A percentile compares a stretch with the other conserved stretches of the same genome.
phyloP scores from a whole-genome alignment of 768 basidiomycete species.

The Pholiota conissans region DNA sequence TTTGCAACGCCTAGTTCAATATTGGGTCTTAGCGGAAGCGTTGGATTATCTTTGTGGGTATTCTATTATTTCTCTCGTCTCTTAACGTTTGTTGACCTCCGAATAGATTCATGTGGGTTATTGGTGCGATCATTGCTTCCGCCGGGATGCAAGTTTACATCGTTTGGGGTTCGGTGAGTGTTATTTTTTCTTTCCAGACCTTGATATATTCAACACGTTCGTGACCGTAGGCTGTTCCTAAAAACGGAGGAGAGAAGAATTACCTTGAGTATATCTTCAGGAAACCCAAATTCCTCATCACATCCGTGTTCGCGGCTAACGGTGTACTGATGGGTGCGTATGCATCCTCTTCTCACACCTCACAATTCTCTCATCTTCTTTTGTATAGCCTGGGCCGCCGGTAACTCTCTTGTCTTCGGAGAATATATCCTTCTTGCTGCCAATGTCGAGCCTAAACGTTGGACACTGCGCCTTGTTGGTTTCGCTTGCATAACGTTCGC shows the following conservation, averaged over 20 bases:
- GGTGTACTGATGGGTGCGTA: conserved; percentile 45
- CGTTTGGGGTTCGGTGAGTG: conserved; percentile 37
- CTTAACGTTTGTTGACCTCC: neutral
- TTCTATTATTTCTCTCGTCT: no score
- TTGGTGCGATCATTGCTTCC: conserved; percentile 39
- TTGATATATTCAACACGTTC: neutral
- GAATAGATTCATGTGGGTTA: conserved; percentile 39
- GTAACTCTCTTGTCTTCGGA: conserved; percentile 57
- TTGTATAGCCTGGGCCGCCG: conserved; percentile 36
- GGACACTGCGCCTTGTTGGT: conserved; percentile 33
- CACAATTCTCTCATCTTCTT: neutral
- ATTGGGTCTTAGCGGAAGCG: conserved; percentile 37
- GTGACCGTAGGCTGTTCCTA: conserved; percentile 47
- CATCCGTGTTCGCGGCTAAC: conserved; percentile 56
- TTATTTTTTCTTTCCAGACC: neutral
- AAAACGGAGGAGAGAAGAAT: conserved; percentile 71
- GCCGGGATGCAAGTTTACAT: conserved; percentile 43
- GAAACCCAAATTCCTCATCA: conserved; percentile 54
- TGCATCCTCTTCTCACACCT: neutral
- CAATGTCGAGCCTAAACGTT: conserved; percentile 27
- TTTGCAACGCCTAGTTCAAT: conserved; percentile 45
- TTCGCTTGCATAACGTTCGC: conserved; percentile 38
- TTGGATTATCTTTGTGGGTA: conserved; percentile 37
- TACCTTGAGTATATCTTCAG: conserved; percentile 66
- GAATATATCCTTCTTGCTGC: conserved; percentile 46